Base-by-base conservation (phyloP, 2,329 filamentous ascomycete genomes). In the Aspergillus hortae region DNA sequence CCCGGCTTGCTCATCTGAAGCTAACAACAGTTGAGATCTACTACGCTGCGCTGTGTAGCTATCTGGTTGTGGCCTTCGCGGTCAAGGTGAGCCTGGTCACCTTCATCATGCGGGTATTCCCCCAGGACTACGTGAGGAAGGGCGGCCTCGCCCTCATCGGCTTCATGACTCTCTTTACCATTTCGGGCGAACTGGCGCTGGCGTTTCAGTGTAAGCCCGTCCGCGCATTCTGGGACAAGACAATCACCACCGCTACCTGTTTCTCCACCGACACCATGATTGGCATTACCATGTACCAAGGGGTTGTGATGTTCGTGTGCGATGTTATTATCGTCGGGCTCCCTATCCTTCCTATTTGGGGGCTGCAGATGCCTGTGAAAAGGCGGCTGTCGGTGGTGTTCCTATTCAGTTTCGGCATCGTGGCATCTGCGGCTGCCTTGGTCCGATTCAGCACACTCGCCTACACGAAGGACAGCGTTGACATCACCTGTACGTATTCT, bases 21-120 rank as follows among this genome's bases (percentile, higher is more conserved):
- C 25, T 27, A 9, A 27, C 25, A 9, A 6, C 25, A 6, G 9
- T 9, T 3, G 14, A 59, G 52, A 44, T 44, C 33, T 43, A 53
- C 44, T 55, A 55, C 44, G 49, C 47, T 25, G 45, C 52, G 4
- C 44, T 53, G 11, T 59, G 56, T 48, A 50, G 27, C 17, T 59
- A 59, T 35, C 52, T 56, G 1, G 32, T 46, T 4, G 56, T 57
- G 10, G 57, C 53, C 21, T 33, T 45, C 2, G 15, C 51, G 4
- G 57, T 58, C 30, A 59, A 59, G 21, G 38, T 33, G 15, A 59
- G 56, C 36, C 40, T 60, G 6, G 35, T 42, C 4, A 25, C 54
- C 4, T 59, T 60, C 41, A 59, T 60, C 46, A 53, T 59, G 54
- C 54, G 58, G 6, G 25, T 57, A 10, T 60, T 60, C 19, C 56